Evolutionary conservation across 805 yeast species (phyloP).

Genomic region (Pichia cephalocereana): DNA sequence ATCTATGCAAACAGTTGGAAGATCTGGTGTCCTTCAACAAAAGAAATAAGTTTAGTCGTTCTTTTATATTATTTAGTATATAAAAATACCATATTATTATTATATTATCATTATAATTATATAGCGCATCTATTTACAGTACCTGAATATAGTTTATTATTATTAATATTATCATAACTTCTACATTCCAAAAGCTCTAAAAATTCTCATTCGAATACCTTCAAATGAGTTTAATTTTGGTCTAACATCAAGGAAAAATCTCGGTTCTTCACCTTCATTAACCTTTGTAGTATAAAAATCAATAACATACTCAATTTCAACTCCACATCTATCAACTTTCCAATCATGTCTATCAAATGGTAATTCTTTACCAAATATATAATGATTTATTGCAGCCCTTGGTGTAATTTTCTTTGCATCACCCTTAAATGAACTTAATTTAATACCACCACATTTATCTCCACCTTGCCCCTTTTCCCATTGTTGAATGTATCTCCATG

Average conservation of each 20-base stretch:
- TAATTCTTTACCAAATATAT: slow-evolving; percentile 53
- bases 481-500: slow-evolving; percentile 72
- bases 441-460: slow-evolving; percentile 73
- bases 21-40: slow-evolving; percentile 25
- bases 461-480: slow-evolving; percentile 69
- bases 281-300: slow-evolving; percentile 55
- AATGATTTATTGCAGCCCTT: slow-evolving; percentile 61
- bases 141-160: slow-evolving; percentile 4
- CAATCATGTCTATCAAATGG: slow-evolving; percentile 98
- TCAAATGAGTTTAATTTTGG: slow-evolving; percentile 81
- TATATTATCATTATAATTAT: neutral
- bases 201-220: slow-evolving; percentile 65
- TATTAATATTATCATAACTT: neutral
- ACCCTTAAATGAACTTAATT: slow-evolving; percentile 80
- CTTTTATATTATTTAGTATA: no score
- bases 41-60: neutral
- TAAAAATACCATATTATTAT: no score
- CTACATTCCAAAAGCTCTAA: slow-evolving; percentile 45
- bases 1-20: slow-evolving; percentile 32
- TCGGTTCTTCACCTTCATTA: slow-evolving; percentile 37
- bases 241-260: slow-evolving; percentile 78
- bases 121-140: neutral
- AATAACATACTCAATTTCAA: slow-evolving; percentile 77
- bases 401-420: slow-evolving; percentile 83
- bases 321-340: slow-evolving; percentile 81